Base-by-base conservation (phyloP, 2,329 filamentous ascomycete species). In the Microdochium bolleyi region DNA sequence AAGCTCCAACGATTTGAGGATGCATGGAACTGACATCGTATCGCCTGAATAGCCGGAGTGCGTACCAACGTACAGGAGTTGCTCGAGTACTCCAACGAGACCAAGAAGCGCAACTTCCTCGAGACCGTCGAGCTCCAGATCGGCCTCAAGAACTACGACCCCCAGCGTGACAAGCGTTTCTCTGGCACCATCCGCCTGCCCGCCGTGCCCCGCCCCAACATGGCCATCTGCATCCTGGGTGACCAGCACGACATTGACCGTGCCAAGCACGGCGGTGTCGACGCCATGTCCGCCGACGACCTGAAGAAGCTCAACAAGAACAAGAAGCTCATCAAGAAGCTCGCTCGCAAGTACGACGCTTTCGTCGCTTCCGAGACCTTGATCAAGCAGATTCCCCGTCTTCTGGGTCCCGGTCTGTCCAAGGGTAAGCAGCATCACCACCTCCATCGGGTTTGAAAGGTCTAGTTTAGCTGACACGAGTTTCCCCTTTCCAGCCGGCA, bases 221-320 rank as follows among this genome's bases (percentile, higher is more conserved):
- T 62, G 59, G 59, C 57, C 58, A 60, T 61, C 61, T 62, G 57
- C 79, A 84, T 84, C 67, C 74, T 84, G 55, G 80, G 80, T 80
- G 80, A 84, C 76, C 80, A 83, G 87, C 92, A 97, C 84, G 94
- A 99, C 84, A 95, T 99, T 73, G 94, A 99, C 76, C 92, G 94
- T 84, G 92, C 94, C 73, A 99, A 99, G 87, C 94, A 99, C 84
- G 89, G 91, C 71, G 92, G 91, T 75, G 85, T 97, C 66, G 94
- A 99, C 73, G 91, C 92, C 80, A 97, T 97, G 94, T 95, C 89
- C 70, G 78, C 89, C 63, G 94, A 99, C 70, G 94, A 99, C 78
- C 80, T 99, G 80, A 99, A 99, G 89, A 99, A 99, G 88, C 90
- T 99, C 66, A 99, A 99, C 88, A 99, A 99, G 90, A 99, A 99